Evolutionary conservation across 2,329 filamentous ascomycete genomes (phyloP), one percentile per base, ranked within the genome.

Genomic region (Trichoderma harzianum): DNA sequence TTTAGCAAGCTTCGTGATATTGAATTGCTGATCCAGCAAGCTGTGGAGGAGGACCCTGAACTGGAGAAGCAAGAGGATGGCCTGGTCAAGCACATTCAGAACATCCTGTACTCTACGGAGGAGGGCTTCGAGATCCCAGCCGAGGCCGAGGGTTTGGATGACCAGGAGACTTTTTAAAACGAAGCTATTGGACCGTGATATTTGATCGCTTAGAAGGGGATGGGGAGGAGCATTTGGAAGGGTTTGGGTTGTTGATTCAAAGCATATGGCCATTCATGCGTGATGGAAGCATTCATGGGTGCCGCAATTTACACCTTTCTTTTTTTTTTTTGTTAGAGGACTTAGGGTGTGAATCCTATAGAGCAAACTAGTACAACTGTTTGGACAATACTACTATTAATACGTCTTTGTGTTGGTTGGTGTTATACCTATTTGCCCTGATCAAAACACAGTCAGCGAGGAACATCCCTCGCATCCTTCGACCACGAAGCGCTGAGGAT

Each of bases 1-100:
- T 99, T 99, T 84, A 97, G 93, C 88, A 99, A 99, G 87, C 88
- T 99, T 75, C 89, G 96, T 72, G 96, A 99, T 80, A 99, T 99
- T 77, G 96, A 99, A 84, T 86, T 99, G 75, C 85, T 99, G 78
- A 89, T 99, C 70, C 96, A 99, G 85, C 92, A 93, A 78, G 94
- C 95, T 12, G 92, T 97, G 79, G 96, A 99, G 77, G 92, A 94
- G 74, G 93, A 98, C 76, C 95, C 95, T 0, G 92, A 97, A 83
- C 84, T 98, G 66, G 96, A 98, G 84, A 95, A 97, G 88, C 93
- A 97, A 73, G 95, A 98, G 78, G 92, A 94, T 74, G 92, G 94
- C 18, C 86, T 99, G 74, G 89, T 98, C 81, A 98, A 97, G 89
- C 91, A 95, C 81, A 98, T 99, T 82, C 96, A 99, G 85, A 91